These are phyloP conservation scores for Cnidoscolus chayamansa DNA, from an alignment of 441 rosid species.

Conservation along the genomic window DNA sequence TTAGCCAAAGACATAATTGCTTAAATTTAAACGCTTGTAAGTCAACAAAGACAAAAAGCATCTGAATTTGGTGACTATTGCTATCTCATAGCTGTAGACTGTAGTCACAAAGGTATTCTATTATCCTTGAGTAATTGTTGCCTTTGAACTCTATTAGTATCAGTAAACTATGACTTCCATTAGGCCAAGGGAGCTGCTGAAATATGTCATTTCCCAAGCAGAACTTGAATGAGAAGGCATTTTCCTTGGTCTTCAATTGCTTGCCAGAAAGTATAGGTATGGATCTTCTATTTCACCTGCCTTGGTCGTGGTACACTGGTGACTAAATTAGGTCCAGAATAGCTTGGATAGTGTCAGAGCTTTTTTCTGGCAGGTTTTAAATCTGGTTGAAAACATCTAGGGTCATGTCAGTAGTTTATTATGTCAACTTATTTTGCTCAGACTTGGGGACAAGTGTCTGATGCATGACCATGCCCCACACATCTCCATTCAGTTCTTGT, in stretches of 20 bases:
- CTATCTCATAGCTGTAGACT: neutral
- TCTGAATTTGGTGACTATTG: neutral
- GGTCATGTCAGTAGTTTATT: constrained; percentile 9
- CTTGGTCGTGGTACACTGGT: constrained; percentile 11
- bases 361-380: constrained; percentile 15
- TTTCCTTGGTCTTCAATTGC: constrained; percentile 24
- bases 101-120: constrained; percentile 7
- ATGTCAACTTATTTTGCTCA: constrained; percentile 11
- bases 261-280: constrained; percentile 23
- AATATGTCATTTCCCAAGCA: constrained; percentile 16
- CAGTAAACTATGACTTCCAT: constrained; percentile 12
- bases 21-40: too few relatives aligned
- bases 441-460: constrained; percentile 12
- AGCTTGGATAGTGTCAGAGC: constrained; percentile 3
- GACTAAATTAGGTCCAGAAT: neutral
- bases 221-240: constrained; percentile 21
- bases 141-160: constrained; percentile 17
- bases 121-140: constrained; percentile 13
- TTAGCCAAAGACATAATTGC: too few relatives aligned
- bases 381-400: constrained; percentile 7
- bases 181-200: constrained; percentile 24
- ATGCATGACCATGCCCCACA: constrained; percentile 5
- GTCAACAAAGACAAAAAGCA: too few relatives aligned
- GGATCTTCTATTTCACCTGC: constrained; percentile 16
- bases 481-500: neutral